Base-by-base conservation (phyloP, 345 rosid species). In the Heritiera fomes region DNA sequence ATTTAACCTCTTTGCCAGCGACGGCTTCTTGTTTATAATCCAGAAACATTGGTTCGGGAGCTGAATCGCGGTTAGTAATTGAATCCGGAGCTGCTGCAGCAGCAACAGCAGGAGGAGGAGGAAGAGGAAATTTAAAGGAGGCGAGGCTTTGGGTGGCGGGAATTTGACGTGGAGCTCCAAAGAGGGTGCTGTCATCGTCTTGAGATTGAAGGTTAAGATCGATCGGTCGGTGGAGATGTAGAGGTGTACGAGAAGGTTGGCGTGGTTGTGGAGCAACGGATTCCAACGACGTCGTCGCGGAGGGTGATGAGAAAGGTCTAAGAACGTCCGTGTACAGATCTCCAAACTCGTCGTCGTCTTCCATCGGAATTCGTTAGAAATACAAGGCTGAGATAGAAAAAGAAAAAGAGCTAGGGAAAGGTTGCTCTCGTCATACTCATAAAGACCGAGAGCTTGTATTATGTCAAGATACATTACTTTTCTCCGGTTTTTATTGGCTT, bases 281-380 rank as follows among this genome's bases (percentile, higher is more conserved):
- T 8, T 32, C 8, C 12, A 14, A 20, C 28, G 63, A 20, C 28
- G 64, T 23, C 6, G 15, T 23, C 6, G 64, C 3, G 64, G 64
- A 60, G 6, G 32, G 3, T 1, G 85, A 72, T 1, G 86, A 79
- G 80, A 89, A 91, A 17, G 97, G 93, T 38, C 20, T 85, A 59
- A 94, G 84, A 7, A 93, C 98, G 80, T 94, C 98, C 41, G 97
- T 89, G 80, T 97, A 97, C 14, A 97, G 98, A 92, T 94, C 98
- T 86, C 99, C 99, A 80, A 97, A 97, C 88, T 97, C 99, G 53
- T 97, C 99, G 75, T 97, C 98, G 61, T 94, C 98, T 73, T 94
- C 99, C 99, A 97, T 96, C 10, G 8, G 43, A 32, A 43, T 9
- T 75, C 79, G 18, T 40, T 15, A 50, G 17, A 40, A 70, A 43